Evolutionary conservation across 768 basidiomycete genomes (phyloP).

Genomic region (Mycena alexandri): DNA sequence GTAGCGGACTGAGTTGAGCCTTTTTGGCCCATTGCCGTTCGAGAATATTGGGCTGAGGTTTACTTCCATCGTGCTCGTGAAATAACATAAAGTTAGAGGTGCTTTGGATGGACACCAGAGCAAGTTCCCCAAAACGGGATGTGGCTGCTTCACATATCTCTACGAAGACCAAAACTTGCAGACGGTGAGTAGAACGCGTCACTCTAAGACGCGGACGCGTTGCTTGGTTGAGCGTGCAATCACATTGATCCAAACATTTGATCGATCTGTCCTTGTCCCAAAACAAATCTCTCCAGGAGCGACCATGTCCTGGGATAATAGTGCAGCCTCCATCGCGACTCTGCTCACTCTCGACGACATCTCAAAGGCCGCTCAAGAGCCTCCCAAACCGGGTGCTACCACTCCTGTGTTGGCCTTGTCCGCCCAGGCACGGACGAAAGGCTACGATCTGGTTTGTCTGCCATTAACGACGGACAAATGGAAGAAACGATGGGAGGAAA

Average conservation of each 20-base stretch:
- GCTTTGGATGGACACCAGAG: no score
- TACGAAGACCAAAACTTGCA: no score
- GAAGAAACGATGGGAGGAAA: slow-evolving; percentile 88
- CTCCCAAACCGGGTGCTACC: slow-evolving; percentile 15
- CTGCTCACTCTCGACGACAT: slow-evolving; percentile 59
- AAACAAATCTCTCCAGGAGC: not conserved
- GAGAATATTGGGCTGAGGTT: no score
- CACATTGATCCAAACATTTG: not conserved
- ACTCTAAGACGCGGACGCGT: not conserved
- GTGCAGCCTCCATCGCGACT: slow-evolving; percentile 50
- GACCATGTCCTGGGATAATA: slow-evolving; percentile 54
- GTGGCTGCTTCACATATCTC: no score
- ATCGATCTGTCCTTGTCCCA: no score
- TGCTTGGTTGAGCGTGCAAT: slow-evolving; percentile 15
- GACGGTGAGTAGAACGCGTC: no score
- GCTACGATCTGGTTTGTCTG: slow-evolving; percentile 82
- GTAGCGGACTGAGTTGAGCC: no score
- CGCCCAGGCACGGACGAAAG: slow-evolving; percentile 67
- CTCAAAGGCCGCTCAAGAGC: slow-evolving; percentile 40
- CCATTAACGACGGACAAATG: slow-evolving; percentile 93
- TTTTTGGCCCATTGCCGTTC: no score
- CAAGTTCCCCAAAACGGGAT: no score
- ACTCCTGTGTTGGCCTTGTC: slow-evolving; percentile 67
- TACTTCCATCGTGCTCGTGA: no score
- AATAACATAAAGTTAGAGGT: no score